A percentile compares a stretch with the other conserved stretches of the same genome.
Conservation (phyloP, 2,329 filamentous ascomycete species). For the Verticillium dahliae region DNA sequence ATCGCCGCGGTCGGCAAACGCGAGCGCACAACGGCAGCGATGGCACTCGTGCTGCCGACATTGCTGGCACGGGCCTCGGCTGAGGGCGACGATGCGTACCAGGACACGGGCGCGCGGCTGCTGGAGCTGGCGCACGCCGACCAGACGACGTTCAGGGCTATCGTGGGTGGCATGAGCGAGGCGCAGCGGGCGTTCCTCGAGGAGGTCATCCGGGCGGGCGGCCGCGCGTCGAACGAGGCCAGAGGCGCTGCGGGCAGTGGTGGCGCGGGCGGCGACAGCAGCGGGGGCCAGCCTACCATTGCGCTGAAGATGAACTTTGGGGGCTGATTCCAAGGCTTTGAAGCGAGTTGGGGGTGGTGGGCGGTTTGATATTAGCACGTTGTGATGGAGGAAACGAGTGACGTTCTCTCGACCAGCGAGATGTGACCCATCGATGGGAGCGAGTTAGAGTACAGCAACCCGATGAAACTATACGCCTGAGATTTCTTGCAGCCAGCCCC, state of each 20-base stretch:
- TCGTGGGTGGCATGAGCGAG: conserved; percentile 65
- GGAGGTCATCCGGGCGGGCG: conserved; percentile 65
- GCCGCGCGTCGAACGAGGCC: conserved; percentile 32
- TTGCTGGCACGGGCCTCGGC: conserved; percentile 66
- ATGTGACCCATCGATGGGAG: background rate
- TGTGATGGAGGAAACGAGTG: background rate
- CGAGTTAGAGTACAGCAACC: background rate
- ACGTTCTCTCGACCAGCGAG: background rate
- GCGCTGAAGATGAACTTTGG: conserved; percentile 93
- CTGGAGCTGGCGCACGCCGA: conserved; percentile 76
- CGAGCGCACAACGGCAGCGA: conserved; percentile 49
- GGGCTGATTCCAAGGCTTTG: conserved; percentile 17
- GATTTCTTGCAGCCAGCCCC: background rate
- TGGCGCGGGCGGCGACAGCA: conserved; percentile 25
- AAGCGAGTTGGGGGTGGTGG: background rate
- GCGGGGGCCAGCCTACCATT: conserved; percentile 65
- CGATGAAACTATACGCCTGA: background rate
- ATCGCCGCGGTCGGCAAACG: conserved; percentile 7
- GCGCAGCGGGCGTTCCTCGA: conserved; percentile 74
- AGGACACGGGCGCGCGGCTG: conserved; percentile 69
- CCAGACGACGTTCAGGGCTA: conserved; percentile 63
- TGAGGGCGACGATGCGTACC: conserved; percentile 54
- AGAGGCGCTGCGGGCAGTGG: conserved; percentile 22
- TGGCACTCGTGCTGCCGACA: conserved; percentile 71
- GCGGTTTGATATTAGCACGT: background rate